Percentiles rank a stretch among this genome's conserved stretches.
These are phyloP conservation scores for Apiospora arundinis DNA, from an alignment of 2,329 filamentous ascomycete species.

Conservation along the genomic window DNA sequence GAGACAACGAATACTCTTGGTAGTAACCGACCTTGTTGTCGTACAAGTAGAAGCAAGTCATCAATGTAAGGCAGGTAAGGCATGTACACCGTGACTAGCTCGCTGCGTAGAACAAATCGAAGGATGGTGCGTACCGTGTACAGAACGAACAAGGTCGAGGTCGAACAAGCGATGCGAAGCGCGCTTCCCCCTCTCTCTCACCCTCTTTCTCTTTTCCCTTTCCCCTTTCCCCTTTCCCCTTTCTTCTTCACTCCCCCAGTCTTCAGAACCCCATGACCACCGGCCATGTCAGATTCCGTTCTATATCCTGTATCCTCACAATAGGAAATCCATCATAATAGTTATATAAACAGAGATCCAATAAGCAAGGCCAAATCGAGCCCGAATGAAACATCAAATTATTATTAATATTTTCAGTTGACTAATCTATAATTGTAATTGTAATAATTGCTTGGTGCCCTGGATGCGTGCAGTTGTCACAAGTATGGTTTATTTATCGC, in stretches of 20 bases:
- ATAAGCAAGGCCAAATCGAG: background rate
- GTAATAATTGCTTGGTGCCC: background rate
- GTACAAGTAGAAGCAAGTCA: background rate
- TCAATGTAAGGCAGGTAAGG: background rate
- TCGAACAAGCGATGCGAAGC: background rate
- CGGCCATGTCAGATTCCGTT: background rate
- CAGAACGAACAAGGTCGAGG: background rate
- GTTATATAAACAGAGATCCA: background rate
- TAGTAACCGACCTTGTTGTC: background rate
- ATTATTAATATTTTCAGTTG: too few species aligned
- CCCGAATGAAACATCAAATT: background rate
- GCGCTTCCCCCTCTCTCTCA: background rate
- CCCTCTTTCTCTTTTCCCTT: background rate
- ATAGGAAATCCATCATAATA: background rate
- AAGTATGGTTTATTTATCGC: background rate
- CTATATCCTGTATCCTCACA: background rate
- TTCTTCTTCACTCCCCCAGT: background rate
- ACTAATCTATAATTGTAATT: too few species aligned
- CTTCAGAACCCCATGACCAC: background rate
- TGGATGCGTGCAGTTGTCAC: background rate
- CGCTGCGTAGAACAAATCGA: constrained; percentile 12
- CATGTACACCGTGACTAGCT: background rate
- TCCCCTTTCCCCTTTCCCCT: background rate
- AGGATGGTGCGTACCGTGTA: background rate
- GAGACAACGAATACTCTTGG: background rate